A percentile compares a stretch with the other conserved stretches of the same genome.
Evolutionary conservation across 2,329 filamentous ascomycete genomes (phyloP).

Genomic region (Alternaria sp.): DNA sequence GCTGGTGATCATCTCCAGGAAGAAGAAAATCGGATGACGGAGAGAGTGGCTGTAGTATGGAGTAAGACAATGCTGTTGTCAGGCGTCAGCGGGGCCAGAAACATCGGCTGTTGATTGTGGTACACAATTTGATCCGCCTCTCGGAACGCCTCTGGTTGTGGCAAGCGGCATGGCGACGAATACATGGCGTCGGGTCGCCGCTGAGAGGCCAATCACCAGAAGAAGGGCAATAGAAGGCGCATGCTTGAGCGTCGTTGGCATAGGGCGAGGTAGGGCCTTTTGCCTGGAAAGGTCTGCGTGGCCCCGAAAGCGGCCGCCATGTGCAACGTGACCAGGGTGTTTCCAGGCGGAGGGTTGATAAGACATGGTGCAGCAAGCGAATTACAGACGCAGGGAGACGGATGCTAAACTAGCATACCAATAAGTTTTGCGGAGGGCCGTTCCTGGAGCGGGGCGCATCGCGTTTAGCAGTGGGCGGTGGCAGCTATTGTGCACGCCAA

Average conservation of each 20-base stretch:
- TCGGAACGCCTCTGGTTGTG: slow-evolving; percentile 29
- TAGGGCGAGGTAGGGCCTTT: slow-evolving; percentile 27
- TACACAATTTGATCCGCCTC: slow-evolving; percentile 34
- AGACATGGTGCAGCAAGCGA: slow-evolving; percentile 30
- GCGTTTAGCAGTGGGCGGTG: slow-evolving; percentile 12
- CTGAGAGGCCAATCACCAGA: slow-evolving; percentile 36
- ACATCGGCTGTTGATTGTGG: slow-evolving; percentile 36
- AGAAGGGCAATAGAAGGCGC: slow-evolving; percentile 20
- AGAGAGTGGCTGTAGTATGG: slow-evolving; percentile 12
- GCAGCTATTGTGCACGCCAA: slow-evolving; percentile 3
- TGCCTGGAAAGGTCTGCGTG: slow-evolving; percentile 34
- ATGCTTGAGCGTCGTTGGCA: slow-evolving; percentile 29
- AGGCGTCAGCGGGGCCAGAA: slow-evolving; percentile 43
- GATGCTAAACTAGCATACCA: slow-evolving; percentile 17
- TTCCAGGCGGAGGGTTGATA: slow-evolving; percentile 38
- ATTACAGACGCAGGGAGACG: slow-evolving; percentile 20
- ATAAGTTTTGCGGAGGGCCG: slow-evolving; percentile 15
- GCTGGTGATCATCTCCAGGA: slow-evolving; percentile 36
- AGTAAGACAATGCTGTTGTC: slow-evolving; percentile 33
- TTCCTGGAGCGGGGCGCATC: slow-evolving; percentile 13
- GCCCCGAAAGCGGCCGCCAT: slow-evolving; percentile 37
- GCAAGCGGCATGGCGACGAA: slow-evolving; percentile 45
- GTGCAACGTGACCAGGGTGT: slow-evolving; percentile 38
- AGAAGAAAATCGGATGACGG: slow-evolving; percentile 3
- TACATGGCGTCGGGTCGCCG: slow-evolving; percentile 38